A percentile compares a stretch with the other conserved stretches of the same genome.
phyloP scores from a whole-genome alignment of 2,329 filamentous ascomycete genomes.

The Zopfia rhizophila region DNA sequence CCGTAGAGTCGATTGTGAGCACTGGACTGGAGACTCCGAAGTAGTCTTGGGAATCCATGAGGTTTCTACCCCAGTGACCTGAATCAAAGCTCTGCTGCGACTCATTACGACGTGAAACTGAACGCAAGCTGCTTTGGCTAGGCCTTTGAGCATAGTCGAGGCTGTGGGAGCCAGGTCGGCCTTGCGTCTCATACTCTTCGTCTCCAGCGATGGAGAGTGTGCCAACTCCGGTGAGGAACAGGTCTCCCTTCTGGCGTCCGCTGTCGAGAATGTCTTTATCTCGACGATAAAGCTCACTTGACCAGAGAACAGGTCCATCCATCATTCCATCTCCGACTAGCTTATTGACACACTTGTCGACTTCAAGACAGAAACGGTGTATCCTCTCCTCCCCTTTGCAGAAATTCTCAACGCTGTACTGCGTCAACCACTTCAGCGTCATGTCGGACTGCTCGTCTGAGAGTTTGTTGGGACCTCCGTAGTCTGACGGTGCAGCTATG shows the following conservation, averaged over 20 bases:
- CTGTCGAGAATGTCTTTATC: conserved; percentile 73
- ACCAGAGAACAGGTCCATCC: conserved; percentile 90
- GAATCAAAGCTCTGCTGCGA: conserved; percentile 79
- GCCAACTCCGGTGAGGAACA: conserved; percentile 58
- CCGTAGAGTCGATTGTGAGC: conserved; percentile 76
- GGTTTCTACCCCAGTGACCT: conserved; percentile 71
- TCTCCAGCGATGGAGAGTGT: conserved; percentile 61
- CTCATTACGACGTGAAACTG: conserved; percentile 69
- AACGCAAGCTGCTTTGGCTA: conserved; percentile 67
- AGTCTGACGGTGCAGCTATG: conserved; percentile 81
- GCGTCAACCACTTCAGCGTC: conserved; percentile 82
- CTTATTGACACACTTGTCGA: conserved; percentile 86
- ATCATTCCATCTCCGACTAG: conserved; percentile 85
- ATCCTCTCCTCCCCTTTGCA: conserved; percentile 95
- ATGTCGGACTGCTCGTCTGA: conserved; percentile 94
- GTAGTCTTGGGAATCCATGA: conserved; percentile 76
- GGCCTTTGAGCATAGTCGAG: conserved; percentile 62
- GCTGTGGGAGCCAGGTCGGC: conserved; percentile 50
- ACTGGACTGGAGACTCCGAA: conserved; percentile 75
- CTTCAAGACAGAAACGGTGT: conserved; percentile 90
- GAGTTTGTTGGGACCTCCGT: conserved; percentile 92
- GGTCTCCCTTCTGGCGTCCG: conserved; percentile 60
- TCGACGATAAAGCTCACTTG: conserved; percentile 84
- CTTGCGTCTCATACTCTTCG: conserved; percentile 56
- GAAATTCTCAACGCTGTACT: conserved; percentile 87